phyloP scores from a whole-genome alignment of 805 yeast species.

The Priceomyces medius region DNA sequence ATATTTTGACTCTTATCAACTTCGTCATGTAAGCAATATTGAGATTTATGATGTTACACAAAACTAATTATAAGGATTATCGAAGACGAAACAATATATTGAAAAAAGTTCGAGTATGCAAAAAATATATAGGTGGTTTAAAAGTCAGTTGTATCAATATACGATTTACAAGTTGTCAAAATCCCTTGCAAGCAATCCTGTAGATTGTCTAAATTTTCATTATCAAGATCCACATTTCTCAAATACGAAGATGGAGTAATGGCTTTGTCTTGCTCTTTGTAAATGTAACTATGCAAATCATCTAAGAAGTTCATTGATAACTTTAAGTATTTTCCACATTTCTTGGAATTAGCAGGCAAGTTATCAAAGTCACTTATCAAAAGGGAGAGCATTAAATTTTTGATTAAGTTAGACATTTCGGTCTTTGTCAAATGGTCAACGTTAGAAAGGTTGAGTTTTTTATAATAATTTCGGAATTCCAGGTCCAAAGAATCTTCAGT shows the following conservation, averaged over 20 bases:
- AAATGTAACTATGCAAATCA: constrained; percentile 27
- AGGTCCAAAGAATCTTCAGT: constrained; percentile 17
- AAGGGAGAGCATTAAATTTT: constrained; percentile 34
- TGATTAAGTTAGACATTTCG: constrained; percentile 31
- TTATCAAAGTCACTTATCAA: constrained; percentile 28
- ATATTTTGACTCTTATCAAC: neutral
- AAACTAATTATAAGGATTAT: neutral
- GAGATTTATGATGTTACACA: neutral
- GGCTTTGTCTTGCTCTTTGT: constrained; percentile 14
- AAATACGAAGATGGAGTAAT: constrained; percentile 29
- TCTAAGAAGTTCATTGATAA: constrained; percentile 30
- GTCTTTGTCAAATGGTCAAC: constrained; percentile 28
- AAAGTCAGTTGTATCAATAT: neutral
- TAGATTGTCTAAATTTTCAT: constrained; percentile 15
- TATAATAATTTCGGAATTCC: constrained; percentile 24
- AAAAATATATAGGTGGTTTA: constrained; percentile 1
- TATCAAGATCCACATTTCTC: constrained; percentile 11
- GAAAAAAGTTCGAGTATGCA: neutral
- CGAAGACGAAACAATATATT: neutral
- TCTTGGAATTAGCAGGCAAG: constrained; percentile 25
- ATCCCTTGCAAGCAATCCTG: constrained; percentile 28
- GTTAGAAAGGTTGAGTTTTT: constrained; percentile 23
- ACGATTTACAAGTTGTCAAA: constrained; percentile 8
- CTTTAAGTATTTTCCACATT: constrained; percentile 27
- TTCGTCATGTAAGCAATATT: constrained; percentile 2